Conservation (phyloP, 2,329 filamentous ascomycete species). For the Cladosporium sphaerospermum region DNA sequence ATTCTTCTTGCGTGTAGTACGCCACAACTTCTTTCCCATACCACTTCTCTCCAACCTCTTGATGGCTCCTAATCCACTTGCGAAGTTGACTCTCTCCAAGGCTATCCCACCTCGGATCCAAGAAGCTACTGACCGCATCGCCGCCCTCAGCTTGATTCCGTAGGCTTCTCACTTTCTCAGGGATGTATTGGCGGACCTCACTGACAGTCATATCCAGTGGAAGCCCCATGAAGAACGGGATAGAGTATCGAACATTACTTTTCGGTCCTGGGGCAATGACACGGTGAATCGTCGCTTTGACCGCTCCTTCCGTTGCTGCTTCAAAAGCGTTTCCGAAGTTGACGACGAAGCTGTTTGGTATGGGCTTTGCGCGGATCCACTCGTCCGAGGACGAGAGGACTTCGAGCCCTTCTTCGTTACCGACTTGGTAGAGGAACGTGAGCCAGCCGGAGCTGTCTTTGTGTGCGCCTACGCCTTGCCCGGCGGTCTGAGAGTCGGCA, state of each 20-base stretch:
- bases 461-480: slow-evolving; percentile 56
- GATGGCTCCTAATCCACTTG: slow-evolving; percentile 32
- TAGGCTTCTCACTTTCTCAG: slow-evolving; percentile 20
- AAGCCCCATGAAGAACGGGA: slow-evolving; percentile 35
- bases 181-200: slow-evolving; percentile 33
- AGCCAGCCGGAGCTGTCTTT: slow-evolving; percentile 60
- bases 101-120: slow-evolving; percentile 29
- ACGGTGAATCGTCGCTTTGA: slow-evolving; percentile 47
- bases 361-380: slow-evolving; percentile 47
- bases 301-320: slow-evolving; percentile 49
- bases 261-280: slow-evolving; percentile 21
- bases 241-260: slow-evolving; percentile 25
- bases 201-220: slow-evolving; percentile 34
- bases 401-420: slow-evolving; percentile 47
- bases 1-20: slow-evolving; percentile 16
- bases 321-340: slow-evolving; percentile 56
- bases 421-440: slow-evolving; percentile 58
- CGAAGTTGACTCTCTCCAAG: slow-evolving; percentile 35
- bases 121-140: slow-evolving; percentile 20
- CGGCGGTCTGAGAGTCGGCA: slow-evolving; percentile 12
- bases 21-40: slow-evolving; percentile 29
- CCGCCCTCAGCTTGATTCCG: slow-evolving; percentile 15
- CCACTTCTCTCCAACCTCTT: slow-evolving; percentile 32
- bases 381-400: slow-evolving; percentile 43
- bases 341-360: slow-evolving; percentile 49